Base-by-base conservation (phyloP, 805 yeast genomes). In the Candida palmyrensis region DNA sequence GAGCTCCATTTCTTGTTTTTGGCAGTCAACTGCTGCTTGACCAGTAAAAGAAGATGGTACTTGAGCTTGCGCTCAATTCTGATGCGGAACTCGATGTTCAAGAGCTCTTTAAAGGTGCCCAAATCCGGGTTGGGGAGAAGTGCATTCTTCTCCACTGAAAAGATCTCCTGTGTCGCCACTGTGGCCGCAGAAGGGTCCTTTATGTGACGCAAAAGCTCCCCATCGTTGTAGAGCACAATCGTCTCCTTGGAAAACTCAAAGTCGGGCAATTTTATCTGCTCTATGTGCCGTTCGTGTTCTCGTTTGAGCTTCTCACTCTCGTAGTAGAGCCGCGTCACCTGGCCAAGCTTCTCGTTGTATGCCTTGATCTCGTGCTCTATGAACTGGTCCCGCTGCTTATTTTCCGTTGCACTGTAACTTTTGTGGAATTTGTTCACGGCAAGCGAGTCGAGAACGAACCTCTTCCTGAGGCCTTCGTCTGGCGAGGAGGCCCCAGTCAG, bases 1-100 rank as follows among this genome's bases (percentile, higher is more conserved):
- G 46, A 30, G 11, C 48, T 49, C 71, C 71, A 66, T 37, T 55
- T 56, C 32, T 42, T 47, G 35, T 60, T 62, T 21, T 57, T 51
- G 12, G 51, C 42, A 1, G 43, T 37, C 18, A 63, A 43, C 26
- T 57, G 62, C 30, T 51, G 47, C 35, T 59, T 62, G 20, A 61
- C 49, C 30, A 49, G 46, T 10, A 48, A 45, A 32, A 64, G 45
- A 2, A 62, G 44, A 36, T 64, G 71, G 39, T 59, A 53, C 35
- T 59, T 56, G 29, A 65, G 47, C 43, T 59, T 53, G 33, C 49
- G 40, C 35, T 54, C 44, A 35, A 61, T 43, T 17, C 68, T 50
- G 27, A 55, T 41, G 22, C 57, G 38, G 33, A 45, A 57, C 37
- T 66, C 71, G 10, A 57, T 44, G 30, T 59, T 55, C 3, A 64